Evolutionary conservation across 179 eudicot genomes (phyloP).

Genomic region (Gypsophila paniculata): DNA sequence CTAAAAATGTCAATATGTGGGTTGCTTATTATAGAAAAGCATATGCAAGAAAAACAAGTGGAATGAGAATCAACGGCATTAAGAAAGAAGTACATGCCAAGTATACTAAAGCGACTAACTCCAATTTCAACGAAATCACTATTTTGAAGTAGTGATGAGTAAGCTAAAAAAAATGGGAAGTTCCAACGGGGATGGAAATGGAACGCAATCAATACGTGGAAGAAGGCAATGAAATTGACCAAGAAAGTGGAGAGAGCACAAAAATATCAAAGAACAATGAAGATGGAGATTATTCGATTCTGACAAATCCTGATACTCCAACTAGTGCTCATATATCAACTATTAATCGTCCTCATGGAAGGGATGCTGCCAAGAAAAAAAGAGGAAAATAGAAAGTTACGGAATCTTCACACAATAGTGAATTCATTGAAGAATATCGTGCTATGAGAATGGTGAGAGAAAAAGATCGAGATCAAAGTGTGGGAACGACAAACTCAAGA

Average conservation of each 20-base stretch:
- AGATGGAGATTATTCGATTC: neutral
- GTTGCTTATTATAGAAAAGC: neutral
- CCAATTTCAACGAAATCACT: neutral
- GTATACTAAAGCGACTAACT: neutral
- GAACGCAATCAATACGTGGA: neutral
- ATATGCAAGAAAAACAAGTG: too few species aligned
- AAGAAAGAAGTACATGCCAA: neutral
- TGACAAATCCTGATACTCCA: neutral
- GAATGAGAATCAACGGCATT: too few species aligned
- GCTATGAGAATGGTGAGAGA: neutral
- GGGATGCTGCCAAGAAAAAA: neutral
- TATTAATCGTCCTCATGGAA: neutral
- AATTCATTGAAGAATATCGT: neutral
- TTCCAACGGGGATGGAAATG: neutral
- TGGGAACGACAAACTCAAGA: neutral
- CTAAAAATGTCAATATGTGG: neutral
- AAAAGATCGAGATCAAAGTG: neutral
- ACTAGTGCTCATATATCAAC: neutral
- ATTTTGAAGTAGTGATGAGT: neutral
- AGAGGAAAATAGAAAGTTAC: neutral
- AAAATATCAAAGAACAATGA: neutral
- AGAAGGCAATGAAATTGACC: neutral
- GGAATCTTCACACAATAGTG: neutral
- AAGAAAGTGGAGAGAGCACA: neutral
- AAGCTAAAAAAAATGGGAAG: constrained; percentile 3